Evolutionary conservation across 495 filamentous ascomycete genomes (phyloP).

Genomic region (Usnea hakonensis): DNA sequence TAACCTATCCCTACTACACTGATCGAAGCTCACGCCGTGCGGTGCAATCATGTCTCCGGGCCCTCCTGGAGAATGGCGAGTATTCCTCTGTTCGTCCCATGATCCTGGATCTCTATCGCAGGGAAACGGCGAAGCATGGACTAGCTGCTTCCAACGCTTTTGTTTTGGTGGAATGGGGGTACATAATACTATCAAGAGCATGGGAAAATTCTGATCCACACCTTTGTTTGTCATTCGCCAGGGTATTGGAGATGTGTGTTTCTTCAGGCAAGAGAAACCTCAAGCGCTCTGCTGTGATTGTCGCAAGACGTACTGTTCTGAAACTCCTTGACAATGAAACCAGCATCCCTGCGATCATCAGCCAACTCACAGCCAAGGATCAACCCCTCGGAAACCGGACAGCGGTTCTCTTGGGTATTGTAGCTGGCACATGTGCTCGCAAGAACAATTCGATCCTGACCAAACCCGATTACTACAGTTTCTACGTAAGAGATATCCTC

Average conservation of each 20-base stretch:
- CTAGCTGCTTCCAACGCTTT: slow-evolving; percentile 76
- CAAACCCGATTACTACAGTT: slow-evolving; percentile 66
- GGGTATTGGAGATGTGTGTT: slow-evolving; percentile 68
- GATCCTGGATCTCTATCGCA: slow-evolving; percentile 31
- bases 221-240: slow-evolving; percentile 53
- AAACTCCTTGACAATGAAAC: slow-evolving; percentile 48
- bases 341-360: slow-evolving; percentile 32
- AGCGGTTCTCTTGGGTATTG: slow-evolving; percentile 60
- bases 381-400: slow-evolving; percentile 28
- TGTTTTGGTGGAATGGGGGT: slow-evolving; percentile 86
- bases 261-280: slow-evolving; percentile 46
- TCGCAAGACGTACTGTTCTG: slow-evolving; percentile 66
- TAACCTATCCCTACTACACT: slow-evolving; percentile 77
- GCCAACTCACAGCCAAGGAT: slow-evolving; percentile 53
- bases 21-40: slow-evolving; percentile 78
- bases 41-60: slow-evolving; percentile 65
- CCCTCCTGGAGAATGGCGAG: slow-evolving; percentile 48
- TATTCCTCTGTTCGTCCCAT: slow-evolving; percentile 16
- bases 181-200: slow-evolving; percentile 50
- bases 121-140: slow-evolving; percentile 63
- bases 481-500: slow-evolving; percentile 78
- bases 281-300: slow-evolving; percentile 57
- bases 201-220: slow-evolving; percentile 63
- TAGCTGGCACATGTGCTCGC: slow-evolving; percentile 77
- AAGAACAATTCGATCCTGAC: slow-evolving; percentile 50